These are phyloP conservation scores for Macrophomina phaseolina DNA, from an alignment of 2,329 filamentous ascomycete species.

Conservation along the genomic window DNA sequence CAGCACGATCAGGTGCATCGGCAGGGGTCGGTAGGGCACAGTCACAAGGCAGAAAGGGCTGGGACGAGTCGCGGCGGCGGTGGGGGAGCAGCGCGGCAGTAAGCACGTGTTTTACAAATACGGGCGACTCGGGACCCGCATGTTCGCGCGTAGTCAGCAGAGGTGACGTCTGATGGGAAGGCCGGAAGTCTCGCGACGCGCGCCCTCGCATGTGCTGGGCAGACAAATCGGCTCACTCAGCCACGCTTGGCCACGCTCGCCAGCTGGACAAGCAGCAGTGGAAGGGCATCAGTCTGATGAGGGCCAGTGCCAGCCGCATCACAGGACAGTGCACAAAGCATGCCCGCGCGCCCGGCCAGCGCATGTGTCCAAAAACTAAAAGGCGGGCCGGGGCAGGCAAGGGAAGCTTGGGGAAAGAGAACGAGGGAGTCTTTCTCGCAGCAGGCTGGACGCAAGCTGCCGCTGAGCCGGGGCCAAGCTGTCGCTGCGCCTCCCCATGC, in stretches of 20 bases:
- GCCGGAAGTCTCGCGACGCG: slow-evolving; percentile 22
- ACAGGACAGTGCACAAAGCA: neutral
- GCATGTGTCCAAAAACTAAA: neutral
- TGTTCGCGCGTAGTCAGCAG: neutral
- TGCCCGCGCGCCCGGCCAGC: too few species aligned
- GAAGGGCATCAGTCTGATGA: neutral
- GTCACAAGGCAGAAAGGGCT: neutral
- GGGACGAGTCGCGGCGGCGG: neutral
- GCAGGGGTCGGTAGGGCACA: neutral
- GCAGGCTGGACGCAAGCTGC: neutral
- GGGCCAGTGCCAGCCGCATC: neutral
- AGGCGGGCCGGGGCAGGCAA: neutral
- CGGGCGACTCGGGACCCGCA: neutral
- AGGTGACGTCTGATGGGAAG: slow-evolving; percentile 15
- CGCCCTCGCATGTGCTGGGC: slow-evolving; percentile 8
- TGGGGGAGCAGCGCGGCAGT: neutral
- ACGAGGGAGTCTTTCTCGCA: neutral
- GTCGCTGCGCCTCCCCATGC: slow-evolving; percentile 19
- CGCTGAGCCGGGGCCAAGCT: slow-evolving; percentile 11
- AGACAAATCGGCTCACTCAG: neutral
- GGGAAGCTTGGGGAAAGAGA: neutral
- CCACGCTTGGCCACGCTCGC: slow-evolving; percentile 11
- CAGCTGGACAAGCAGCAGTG: neutral
- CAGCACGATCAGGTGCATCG: neutral
- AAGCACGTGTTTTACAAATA: neutral